Conservation (phyloP, 352 stramenopile genomes). For the Pythium sukuiense region DNA sequence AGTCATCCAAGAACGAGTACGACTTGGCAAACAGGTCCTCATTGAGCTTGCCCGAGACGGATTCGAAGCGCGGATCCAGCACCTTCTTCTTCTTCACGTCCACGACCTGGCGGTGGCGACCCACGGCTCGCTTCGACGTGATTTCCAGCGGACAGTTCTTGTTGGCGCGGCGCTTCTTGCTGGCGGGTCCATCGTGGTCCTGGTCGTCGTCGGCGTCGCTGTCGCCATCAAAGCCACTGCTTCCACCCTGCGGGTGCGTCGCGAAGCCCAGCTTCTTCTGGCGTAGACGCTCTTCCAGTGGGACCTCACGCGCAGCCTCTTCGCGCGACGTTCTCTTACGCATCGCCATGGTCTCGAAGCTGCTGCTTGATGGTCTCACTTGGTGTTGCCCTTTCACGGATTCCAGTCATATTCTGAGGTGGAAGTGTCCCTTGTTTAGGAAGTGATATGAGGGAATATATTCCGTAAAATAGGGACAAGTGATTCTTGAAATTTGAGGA, state of each 20-base stretch:
- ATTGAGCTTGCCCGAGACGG: conserved; percentile 81
- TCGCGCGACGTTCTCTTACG: conserved; percentile 15
- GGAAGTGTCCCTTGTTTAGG: conserved; percentile 15
- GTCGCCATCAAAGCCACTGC: background rate
- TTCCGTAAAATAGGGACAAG: background rate
- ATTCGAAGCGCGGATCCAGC: conserved; percentile 89
- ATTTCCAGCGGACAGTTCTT: conserved; percentile 89
- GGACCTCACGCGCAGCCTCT: conserved; percentile 51
- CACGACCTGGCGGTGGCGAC: conserved; percentile 76
- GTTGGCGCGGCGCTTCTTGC: conserved; percentile 50
- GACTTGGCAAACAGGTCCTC: conserved; percentile 87
- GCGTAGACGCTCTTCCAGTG: conserved; percentile 73
- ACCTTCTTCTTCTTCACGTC: conserved; percentile 73
- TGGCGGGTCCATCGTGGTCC: conserved; percentile 6
- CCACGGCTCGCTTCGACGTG: conserved; percentile 80
- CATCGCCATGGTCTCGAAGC: conserved; percentile 12
- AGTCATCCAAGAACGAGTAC: conserved; percentile 90
- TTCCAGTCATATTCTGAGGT: conserved; percentile 23
- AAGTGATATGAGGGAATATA: background rate
- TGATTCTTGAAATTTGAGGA: conserved; percentile 1
- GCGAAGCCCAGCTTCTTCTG: conserved; percentile 80
- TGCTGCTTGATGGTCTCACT: background rate
- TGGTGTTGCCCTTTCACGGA: conserved; percentile 20
- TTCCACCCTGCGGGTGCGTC: conserved; percentile 18
- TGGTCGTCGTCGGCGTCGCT: conserved; percentile 22